phyloP scores from a whole-genome alignment of 768 basidiomycete genomes.

The Phaeotremella skinneri region DNA sequence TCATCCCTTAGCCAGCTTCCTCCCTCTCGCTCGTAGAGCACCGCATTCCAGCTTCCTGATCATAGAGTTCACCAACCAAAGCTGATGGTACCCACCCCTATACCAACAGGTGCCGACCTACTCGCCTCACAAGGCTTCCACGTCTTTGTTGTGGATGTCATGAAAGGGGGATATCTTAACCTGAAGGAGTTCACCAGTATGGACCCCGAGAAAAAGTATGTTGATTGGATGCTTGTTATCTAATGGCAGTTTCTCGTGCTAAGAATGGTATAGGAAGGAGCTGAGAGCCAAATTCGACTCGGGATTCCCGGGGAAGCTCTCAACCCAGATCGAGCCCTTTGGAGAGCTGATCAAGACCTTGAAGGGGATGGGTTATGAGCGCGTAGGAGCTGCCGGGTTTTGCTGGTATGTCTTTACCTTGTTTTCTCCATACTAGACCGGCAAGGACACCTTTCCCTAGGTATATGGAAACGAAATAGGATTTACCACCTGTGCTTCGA shows the following conservation, averaged over 20 bases:
- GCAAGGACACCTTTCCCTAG: too few relatives aligned
- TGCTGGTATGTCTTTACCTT: slow-evolving; percentile 48
- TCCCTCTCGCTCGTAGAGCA: background rate
- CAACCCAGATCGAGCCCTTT: slow-evolving; percentile 14
- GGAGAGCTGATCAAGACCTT: slow-evolving; percentile 20
- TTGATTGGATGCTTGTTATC: too few relatives aligned
- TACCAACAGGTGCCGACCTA: slow-evolving; percentile 59
- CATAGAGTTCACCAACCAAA: background rate
- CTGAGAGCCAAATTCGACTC: slow-evolving; percentile 57
- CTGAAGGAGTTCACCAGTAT: slow-evolving; percentile 55
- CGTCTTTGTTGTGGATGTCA: slow-evolving; percentile 68
- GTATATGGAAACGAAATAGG: too few relatives aligned
- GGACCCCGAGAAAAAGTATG: background rate
- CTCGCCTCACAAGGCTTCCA: slow-evolving; percentile 60
- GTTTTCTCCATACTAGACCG: too few relatives aligned
- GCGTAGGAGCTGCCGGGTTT: slow-evolving; percentile 36
- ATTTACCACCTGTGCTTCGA: too few relatives aligned
- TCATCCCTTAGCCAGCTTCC: background rate
- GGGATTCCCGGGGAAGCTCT: slow-evolving; percentile 60
- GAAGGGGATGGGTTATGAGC: slow-evolving; percentile 21
- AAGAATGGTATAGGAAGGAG: too few relatives aligned
- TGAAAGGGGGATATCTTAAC: slow-evolving; percentile 59
- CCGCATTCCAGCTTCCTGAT: slow-evolving; percentile 1
- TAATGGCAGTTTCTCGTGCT: too few relatives aligned
- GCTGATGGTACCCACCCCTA: background rate